phyloP scores from a whole-genome alignment of 441 rosid species.

The Pelargonium citronellum region DNA sequence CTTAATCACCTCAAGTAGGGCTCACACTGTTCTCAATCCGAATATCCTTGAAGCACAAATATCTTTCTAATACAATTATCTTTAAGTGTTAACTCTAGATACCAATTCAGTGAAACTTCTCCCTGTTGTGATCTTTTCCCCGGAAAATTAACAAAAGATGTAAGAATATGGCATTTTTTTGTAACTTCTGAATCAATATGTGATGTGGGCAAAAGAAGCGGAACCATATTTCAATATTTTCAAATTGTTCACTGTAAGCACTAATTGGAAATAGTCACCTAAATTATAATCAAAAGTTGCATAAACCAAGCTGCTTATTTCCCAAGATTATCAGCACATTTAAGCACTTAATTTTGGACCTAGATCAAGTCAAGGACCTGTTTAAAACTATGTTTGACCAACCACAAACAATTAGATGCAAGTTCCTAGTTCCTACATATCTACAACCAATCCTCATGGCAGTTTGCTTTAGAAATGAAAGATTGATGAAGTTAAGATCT shows the following conservation, averaged over 20 bases:
- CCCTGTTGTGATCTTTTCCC: background rate
- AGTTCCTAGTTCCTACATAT: background rate
- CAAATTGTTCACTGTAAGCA: no score
- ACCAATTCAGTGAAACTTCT: background rate
- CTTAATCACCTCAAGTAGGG: background rate
- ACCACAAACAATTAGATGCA: background rate
- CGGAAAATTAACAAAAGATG: background rate
- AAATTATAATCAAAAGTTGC: background rate
- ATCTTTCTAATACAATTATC: background rate
- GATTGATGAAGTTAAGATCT: no score
- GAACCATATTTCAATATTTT: no score
- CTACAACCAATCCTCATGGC: background rate
- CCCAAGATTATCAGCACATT: background rate
- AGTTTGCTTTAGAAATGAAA: no score
- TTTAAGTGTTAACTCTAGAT: background rate
- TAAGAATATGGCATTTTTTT: background rate
- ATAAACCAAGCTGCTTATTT: background rate
- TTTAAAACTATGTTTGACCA: background rate
- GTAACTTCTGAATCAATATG: background rate
- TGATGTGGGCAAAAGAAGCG: background rate
- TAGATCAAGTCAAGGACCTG: background rate
- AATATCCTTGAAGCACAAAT: background rate
- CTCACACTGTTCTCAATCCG: background rate
- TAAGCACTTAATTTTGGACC: background rate
- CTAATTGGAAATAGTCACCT: no score